phyloP scores from a whole-genome alignment of 306 rosid genomes.

The Glycine soja region DNA sequence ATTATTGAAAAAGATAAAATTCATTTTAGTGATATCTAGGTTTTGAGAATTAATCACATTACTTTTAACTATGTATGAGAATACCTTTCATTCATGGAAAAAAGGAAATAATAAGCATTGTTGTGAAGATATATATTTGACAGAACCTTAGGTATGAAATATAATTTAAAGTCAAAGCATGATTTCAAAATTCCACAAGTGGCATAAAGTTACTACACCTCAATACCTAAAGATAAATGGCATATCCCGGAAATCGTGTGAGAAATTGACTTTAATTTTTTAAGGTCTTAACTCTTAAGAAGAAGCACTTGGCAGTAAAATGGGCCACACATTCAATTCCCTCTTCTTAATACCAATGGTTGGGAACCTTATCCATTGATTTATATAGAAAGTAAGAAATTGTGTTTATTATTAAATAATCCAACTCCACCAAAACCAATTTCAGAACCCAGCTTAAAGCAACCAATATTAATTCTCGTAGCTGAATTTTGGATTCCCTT shows the following conservation, averaged over 20 bases:
- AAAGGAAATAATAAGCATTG: slow-evolving; percentile 1
- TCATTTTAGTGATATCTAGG: too few relatives aligned
- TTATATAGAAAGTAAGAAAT: background rate
- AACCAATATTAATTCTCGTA: background rate
- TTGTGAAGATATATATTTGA: slow-evolving; percentile 23
- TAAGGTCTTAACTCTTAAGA: slow-evolving; percentile 14
- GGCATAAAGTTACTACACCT: slow-evolving; percentile 33
- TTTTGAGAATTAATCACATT: too few relatives aligned
- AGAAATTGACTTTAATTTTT: slow-evolving; percentile 44
- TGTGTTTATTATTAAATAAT: background rate
- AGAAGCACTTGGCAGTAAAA: slow-evolving; percentile 23
- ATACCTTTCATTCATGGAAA: too few relatives aligned
- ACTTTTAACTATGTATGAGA: too few relatives aligned
- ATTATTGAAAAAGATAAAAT: background rate
- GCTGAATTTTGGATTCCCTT: too few relatives aligned
- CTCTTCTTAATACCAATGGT: slow-evolving; percentile 35
- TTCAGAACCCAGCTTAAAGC: background rate
- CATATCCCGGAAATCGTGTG: slow-evolving; percentile 67
- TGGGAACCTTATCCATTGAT: slow-evolving; percentile 41
- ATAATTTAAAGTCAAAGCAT: slow-evolving; percentile 33
- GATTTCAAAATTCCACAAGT: slow-evolving; percentile 44
- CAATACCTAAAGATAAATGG: slow-evolving; percentile 37
- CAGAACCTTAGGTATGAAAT: slow-evolving; percentile 18
- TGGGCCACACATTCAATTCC: slow-evolving; percentile 42
- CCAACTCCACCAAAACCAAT: background rate